A percentile compares a stretch with the other conserved stretches of the same genome.
phyloP scores from a whole-genome alignment of 2,329 filamentous ascomycete genomes.

The Pyrenochaeta sp. region DNA sequence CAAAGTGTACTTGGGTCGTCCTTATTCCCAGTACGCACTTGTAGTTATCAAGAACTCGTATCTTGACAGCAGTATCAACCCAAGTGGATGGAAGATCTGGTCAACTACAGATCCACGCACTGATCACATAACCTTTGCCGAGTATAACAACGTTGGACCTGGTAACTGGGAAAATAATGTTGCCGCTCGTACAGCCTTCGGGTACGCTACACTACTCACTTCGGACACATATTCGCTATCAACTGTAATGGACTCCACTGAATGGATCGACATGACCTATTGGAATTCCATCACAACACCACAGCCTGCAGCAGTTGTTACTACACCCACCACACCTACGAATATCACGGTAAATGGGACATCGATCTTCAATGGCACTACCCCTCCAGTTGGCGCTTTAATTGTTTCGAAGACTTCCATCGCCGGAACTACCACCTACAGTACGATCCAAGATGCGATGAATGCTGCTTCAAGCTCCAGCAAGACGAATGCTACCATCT shows the following conservation, averaged over 20 bases:
- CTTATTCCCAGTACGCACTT: constrained; percentile 57
- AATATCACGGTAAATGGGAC: constrained; percentile 32
- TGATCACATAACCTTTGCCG: constrained; percentile 61
- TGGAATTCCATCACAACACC: constrained; percentile 49
- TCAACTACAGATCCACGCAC: constrained; percentile 57
- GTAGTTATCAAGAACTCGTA: constrained; percentile 59
- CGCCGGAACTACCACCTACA: constrained; percentile 43
- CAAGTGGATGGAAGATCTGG: constrained; percentile 66
- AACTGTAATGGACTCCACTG: constrained; percentile 45
- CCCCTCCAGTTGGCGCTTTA: constrained; percentile 46
- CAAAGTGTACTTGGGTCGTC: constrained; percentile 58
- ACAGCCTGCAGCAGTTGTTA: constrained; percentile 21
- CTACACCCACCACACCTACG: constrained; percentile 18
- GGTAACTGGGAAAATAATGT: constrained; percentile 46
- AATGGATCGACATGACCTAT: constrained; percentile 52
- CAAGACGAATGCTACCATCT: constrained; percentile 48
- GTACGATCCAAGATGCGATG: constrained; percentile 48
- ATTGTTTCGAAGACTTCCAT: constrained; percentile 50
- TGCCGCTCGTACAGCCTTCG: constrained; percentile 46
- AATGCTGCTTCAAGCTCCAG: constrained; percentile 45
- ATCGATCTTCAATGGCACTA: constrained; percentile 42
- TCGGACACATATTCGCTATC: constrained; percentile 45
- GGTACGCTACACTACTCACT: constrained; percentile 43
- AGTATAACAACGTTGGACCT: constrained; percentile 65
- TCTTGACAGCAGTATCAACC: constrained; percentile 62